These are phyloP conservation scores for Pleurotus pulmonarius DNA, from an alignment of 768 basidiomycete genomes.

Conservation along the genomic window DNA sequence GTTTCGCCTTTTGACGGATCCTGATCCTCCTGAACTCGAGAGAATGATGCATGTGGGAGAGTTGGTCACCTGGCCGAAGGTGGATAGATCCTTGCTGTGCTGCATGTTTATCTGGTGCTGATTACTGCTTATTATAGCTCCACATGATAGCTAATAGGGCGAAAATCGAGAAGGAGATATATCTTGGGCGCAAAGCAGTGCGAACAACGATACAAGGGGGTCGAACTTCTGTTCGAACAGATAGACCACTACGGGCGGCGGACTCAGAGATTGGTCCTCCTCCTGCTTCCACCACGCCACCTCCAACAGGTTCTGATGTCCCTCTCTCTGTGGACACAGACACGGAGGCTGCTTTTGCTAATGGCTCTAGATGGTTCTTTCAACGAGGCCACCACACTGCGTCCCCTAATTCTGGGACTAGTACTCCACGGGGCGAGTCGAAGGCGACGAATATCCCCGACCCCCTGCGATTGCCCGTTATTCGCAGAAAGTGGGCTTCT, in stretches of 20 bases:
- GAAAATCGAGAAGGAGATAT: slow-evolving; percentile 79
- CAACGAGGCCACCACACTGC: slow-evolving; percentile 40
- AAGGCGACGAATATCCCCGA: slow-evolving; percentile 23
- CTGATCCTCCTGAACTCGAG: slow-evolving; percentile 72
- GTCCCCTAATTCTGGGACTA: slow-evolving; percentile 28
- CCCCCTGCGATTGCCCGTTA: slow-evolving; percentile 33
- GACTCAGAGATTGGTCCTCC: slow-evolving; percentile 7
- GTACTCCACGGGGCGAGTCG: slow-evolving; percentile 24
- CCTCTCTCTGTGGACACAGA: slow-evolving; percentile 79
- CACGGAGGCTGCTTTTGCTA: slow-evolving; percentile 65
- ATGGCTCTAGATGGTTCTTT: slow-evolving; percentile 53
- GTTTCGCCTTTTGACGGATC: slow-evolving; percentile 81
- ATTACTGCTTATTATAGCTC: slow-evolving; percentile 41
- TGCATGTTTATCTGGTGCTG: background rate
- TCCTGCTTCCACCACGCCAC: slow-evolving; percentile 23
- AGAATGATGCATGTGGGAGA: slow-evolving; percentile 88
- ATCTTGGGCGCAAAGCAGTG: slow-evolving; percentile 70
- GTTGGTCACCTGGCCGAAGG: slow-evolving; percentile 96
- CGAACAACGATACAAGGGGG: slow-evolving; percentile 42
- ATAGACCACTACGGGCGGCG: slow-evolving; percentile 3
- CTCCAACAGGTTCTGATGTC: slow-evolving; percentile 39
- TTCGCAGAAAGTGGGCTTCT: slow-evolving; percentile 47
- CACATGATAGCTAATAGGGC: slow-evolving; percentile 94
- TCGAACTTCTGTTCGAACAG: background rate
- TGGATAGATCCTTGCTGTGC: slow-evolving; percentile 27